These are phyloP conservation scores for Ganoderma lingzhi DNA, from an alignment of 1,284 basidiomycete species.

Conservation along the genomic window DNA sequence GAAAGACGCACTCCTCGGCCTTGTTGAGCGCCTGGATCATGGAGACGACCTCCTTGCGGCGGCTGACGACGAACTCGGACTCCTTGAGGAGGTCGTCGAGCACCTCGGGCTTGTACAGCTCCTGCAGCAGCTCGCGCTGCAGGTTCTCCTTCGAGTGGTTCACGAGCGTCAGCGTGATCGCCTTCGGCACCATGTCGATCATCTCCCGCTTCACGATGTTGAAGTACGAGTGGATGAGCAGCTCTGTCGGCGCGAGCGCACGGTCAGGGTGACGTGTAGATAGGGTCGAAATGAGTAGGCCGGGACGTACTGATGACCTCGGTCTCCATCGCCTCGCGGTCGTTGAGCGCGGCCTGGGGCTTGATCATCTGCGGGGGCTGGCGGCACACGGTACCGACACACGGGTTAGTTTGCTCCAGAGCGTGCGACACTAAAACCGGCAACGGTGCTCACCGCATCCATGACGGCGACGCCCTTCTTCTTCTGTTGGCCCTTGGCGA, in stretches of 20 bases:
- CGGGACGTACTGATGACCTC: slow-evolving; percentile 94
- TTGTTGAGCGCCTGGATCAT: slow-evolving; percentile 93
- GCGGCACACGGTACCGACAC: not conserved
- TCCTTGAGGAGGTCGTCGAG: slow-evolving; percentile 94
- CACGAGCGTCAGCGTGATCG: slow-evolving; percentile 94
- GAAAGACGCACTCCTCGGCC: slow-evolving; percentile 80
- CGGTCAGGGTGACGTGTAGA: not conserved
- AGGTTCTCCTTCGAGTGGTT: slow-evolving; percentile 93
- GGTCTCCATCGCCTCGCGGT: slow-evolving; percentile 97
- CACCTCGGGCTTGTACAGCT: slow-evolving; percentile 92
- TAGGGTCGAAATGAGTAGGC: not conserved
- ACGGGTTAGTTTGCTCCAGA: not conserved
- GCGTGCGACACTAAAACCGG: not conserved
- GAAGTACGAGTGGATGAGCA: slow-evolving; percentile 94
- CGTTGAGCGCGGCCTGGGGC: slow-evolving; percentile 92
- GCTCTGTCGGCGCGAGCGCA: slow-evolving; percentile 56
- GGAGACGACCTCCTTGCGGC: slow-evolving; percentile 88
- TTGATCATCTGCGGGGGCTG: slow-evolving; percentile 90
- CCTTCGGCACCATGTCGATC: slow-evolving; percentile 99
- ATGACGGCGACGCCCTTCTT: slow-evolving; percentile 85
- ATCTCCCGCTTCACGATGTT: slow-evolving; percentile 99
- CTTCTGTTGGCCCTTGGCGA: slow-evolving; percentile 66
- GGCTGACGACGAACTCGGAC: slow-evolving; percentile 83
- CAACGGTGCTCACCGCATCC: slow-evolving; percentile 67
- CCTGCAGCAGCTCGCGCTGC: slow-evolving; percentile 88